phyloP scores from a whole-genome alignment of 495 filamentous ascomycete genomes.

The Acidomyces sp. region DNA sequence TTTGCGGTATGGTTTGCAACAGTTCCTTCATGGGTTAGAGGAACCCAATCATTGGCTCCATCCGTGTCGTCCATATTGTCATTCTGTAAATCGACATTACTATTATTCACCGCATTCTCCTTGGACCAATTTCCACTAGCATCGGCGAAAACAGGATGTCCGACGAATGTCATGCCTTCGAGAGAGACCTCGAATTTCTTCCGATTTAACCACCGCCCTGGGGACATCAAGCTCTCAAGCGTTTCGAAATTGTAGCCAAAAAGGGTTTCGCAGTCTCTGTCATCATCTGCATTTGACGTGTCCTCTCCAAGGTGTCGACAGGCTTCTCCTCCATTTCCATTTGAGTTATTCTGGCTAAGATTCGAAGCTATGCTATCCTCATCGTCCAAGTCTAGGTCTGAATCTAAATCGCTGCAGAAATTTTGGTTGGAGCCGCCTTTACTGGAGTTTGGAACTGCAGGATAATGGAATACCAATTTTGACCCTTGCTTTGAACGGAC shows the following conservation, averaged over 20 bases:
- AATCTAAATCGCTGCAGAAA: not conserved
- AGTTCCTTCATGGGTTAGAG: not conserved
- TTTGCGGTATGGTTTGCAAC: not conserved
- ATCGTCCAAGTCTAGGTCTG: slow-evolving; percentile 39
- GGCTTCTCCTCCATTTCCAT: not conserved
- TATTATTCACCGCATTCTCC: slow-evolving; percentile 12
- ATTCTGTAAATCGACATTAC: not conserved
- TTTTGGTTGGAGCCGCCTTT: not conserved
- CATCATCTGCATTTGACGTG: not conserved
- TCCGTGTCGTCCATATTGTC: not conserved
- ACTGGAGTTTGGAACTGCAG: not conserved
- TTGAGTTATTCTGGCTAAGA: too few relatives aligned
- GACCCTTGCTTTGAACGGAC: slow-evolving; percentile 10
- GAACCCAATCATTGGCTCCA: not conserved
- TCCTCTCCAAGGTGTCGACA: not conserved
- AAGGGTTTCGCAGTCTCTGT: slow-evolving; percentile 57
- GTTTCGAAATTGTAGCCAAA: slow-evolving; percentile 63
- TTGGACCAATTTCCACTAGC: slow-evolving; percentile 67
- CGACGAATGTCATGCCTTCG: slow-evolving; percentile 71
- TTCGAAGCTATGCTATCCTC: too few relatives aligned
- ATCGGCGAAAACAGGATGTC: slow-evolving; percentile 74
- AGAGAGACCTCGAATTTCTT: slow-evolving; percentile 74
- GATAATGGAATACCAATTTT: slow-evolving; percentile 18
- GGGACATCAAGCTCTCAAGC: slow-evolving; percentile 73
- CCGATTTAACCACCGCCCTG: slow-evolving; percentile 69